Percentiles rank a stretch among this genome's conserved stretches.
Conservation (phyloP, 306 rosid species). For the apple (Malus domestica) region DNA sequence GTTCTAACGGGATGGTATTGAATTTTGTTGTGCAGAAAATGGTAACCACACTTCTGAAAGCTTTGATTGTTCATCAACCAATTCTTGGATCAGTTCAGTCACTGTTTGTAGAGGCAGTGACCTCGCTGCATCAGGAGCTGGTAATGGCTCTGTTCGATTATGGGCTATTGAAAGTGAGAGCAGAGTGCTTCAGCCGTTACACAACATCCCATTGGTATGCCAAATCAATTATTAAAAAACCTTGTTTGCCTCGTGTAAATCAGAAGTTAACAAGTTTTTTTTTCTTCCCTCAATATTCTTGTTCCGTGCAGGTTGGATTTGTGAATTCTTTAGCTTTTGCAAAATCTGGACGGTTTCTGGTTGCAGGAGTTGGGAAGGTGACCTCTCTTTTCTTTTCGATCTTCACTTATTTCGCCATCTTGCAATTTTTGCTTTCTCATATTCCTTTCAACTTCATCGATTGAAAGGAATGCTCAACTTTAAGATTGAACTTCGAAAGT, state of each 20-base stretch:
- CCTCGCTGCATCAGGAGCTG: conserved; percentile 96
- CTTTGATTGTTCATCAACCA: conserved; percentile 36
- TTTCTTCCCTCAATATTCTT: conserved; percentile 2
- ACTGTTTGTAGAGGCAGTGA: conserved; percentile 76
- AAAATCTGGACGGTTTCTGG: conserved; percentile 67
- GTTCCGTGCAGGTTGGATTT: conserved; percentile 72
- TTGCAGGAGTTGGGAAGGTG: conserved; percentile 96
- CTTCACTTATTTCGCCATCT: neutral
- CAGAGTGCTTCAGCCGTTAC: conserved; percentile 47
- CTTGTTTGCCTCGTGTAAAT: neutral
- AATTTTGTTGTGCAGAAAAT: conserved; percentile 52
- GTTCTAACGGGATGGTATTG: conserved; percentile 18
- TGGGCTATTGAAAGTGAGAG: conserved; percentile 68
- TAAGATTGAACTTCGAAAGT: neutral
- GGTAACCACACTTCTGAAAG: conserved; percentile 35
- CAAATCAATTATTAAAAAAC: conserved; percentile 16
- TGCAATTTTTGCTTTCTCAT: neutral
- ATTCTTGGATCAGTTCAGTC: conserved; percentile 82
- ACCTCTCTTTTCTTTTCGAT: neutral
- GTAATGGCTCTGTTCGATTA: conserved; percentile 71
- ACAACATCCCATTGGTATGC: conserved; percentile 73
- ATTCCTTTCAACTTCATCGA: neutral
- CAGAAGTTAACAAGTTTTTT: neutral
- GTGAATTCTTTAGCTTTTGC: conserved; percentile 87
- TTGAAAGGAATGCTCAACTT: neutral